Base-by-base conservation (phyloP, 2,329 filamentous ascomycete genomes). In the Colletotrichum kahawae region DNA sequence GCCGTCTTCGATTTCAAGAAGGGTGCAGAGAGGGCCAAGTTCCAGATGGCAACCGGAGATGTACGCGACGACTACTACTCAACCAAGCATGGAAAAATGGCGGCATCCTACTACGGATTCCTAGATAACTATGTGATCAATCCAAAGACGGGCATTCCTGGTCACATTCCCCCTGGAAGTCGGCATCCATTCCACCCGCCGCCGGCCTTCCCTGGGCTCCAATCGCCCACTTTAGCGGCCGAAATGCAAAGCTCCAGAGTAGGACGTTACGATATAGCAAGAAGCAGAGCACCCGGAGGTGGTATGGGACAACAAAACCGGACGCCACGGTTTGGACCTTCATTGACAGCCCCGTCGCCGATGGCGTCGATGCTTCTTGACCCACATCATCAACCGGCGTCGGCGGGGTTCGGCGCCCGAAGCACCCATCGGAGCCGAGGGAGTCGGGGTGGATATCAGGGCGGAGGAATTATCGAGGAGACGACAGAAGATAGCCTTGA, bases 1-100 rank as follows among this genome's bases (percentile, higher is more conserved):
- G 97, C 97, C 4, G 95, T 98, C 43, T 99, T 99, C 80, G 95
- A 98, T 77, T 98, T 98, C 86, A 96, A 98, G 83, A 96, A 95
- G 82, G 94, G 93, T 29, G 88, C 93, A 27, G 86, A 85, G 16
- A 85, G 86, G 31, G 82, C 82, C 5, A 85, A 83, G 67, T 84
- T 83, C 18, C 82, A 82, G 48, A 84, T 83, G 13, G 84, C 74
- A 75, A 82, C 78, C 69, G 83, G 80, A 77, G 94, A 95, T 81
- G 90, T 95, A 12, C 92, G 97, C 13, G 95, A 97, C 74, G 96
- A 98, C 79, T 98, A 98, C 82, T 98, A 97, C 81, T 93, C 95
- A 27, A 95, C 95, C 12, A 98, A 98, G 81, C 96, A 99, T 80
- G 95, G 96, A 77, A 99, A 99, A 86, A 98, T 99, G 95, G 93